Conservation (phyloP, 106 monocot species). For the Allium sativum region DNA sequence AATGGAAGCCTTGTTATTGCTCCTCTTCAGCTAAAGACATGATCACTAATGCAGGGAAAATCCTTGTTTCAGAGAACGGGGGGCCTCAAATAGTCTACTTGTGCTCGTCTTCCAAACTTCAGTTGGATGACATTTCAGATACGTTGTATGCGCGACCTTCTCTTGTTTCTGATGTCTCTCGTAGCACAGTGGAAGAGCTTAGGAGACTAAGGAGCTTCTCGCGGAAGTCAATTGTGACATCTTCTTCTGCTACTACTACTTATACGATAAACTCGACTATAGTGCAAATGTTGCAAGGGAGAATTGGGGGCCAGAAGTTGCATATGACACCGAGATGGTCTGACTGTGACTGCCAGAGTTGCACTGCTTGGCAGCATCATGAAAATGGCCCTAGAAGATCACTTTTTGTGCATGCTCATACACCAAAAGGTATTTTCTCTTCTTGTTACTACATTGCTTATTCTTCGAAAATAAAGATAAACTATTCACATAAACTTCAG, state of each 20-base stretch:
- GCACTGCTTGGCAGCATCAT: constrained; percentile 42
- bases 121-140: constrained; percentile 84
- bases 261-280: constrained; percentile 69
- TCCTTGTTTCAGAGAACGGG: background rate
- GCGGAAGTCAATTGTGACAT: background rate
- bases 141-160: constrained; percentile 70
- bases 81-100: constrained; percentile 46
- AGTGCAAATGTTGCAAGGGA: constrained; percentile 62
- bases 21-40: constrained; percentile 10
- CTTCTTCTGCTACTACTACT: constrained; percentile 13
- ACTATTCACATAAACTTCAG: too few species aligned
- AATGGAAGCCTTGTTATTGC: constrained; percentile 29
- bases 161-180: constrained; percentile 38
- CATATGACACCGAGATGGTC: constrained; percentile 64
- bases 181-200: constrained; percentile 37
- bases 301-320: constrained; percentile 36
- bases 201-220: constrained; percentile 5
- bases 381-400: background rate
- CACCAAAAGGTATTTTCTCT: constrained; percentile 32
- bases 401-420: constrained; percentile 50
- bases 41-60: constrained; percentile 7
- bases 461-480: too few species aligned
- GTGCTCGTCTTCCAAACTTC: constrained; percentile 41
- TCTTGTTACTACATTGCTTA: too few species aligned
- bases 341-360: constrained; percentile 73